phyloP scores from a whole-genome alignment of 2,329 filamentous ascomycete species.

The Hypoxylon sp. region DNA sequence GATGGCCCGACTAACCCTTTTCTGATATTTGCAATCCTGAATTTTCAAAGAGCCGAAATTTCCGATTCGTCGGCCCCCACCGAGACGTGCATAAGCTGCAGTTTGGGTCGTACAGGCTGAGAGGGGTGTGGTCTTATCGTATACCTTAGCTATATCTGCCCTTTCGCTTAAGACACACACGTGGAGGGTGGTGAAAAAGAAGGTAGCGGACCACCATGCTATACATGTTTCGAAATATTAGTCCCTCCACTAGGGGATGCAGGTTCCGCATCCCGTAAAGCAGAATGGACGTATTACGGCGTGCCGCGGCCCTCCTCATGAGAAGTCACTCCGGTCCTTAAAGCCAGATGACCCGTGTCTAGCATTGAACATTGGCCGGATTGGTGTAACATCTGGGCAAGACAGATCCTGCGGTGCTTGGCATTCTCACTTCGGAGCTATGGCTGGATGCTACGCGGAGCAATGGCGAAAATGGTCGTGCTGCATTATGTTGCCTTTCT shows the following conservation, averaged over 20 bases:
- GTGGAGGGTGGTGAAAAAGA: conserved; percentile 25
- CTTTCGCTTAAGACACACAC: conserved; percentile 22
- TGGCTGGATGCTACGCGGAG: conserved; percentile 27
- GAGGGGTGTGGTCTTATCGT: conserved; percentile 30
- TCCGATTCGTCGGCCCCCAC: conserved; percentile 28
- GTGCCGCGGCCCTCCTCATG: conserved; percentile 34
- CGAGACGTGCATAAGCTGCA: conserved; percentile 5
- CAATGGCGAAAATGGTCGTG: conserved; percentile 21
- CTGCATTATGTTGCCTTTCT: conserved; percentile 2
- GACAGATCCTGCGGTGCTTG: conserved; percentile 29
- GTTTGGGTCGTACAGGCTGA: conserved; percentile 15
- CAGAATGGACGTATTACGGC: conserved; percentile 32
- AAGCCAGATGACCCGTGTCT: conserved; percentile 30
- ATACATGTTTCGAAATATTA: conserved; percentile 24
- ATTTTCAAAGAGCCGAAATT: conserved; percentile 32
- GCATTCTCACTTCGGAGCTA: conserved; percentile 21
- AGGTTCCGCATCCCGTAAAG: conserved; percentile 27
- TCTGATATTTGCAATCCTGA: conserved; percentile 16
- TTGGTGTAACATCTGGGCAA: conserved; percentile 25
- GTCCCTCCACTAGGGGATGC: conserved; percentile 32
- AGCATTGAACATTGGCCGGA: conserved; percentile 14
- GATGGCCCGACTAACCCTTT: conserved; percentile 4
- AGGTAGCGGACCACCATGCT: conserved; percentile 27
- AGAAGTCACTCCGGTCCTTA: conserved; percentile 25
- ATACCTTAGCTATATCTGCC: conserved; percentile 23